A percentile compares a stretch with the other conserved stretches of the same genome.
Conservation (phyloP, 2,329 filamentous ascomycete species). For the Westerdykella aurantiaca region DNA sequence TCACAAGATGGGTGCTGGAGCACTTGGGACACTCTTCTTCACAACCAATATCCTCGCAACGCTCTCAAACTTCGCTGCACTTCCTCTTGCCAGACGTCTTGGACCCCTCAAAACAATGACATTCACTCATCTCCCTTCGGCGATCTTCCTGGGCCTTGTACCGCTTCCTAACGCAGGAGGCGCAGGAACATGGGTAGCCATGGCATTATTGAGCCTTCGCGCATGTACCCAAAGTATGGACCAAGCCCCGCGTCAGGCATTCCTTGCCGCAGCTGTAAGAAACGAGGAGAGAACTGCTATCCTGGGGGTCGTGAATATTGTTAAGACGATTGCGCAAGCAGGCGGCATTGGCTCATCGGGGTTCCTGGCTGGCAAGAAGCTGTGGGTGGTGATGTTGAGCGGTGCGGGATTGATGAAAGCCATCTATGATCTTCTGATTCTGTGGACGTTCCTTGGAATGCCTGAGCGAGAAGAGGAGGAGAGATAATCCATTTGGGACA, state of each 20-base stretch:
- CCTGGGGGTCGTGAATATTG: slow-evolving; percentile 17
- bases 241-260: slow-evolving; percentile 17
- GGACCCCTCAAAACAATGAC: slow-evolving; percentile 41
- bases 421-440: slow-evolving; percentile 14
- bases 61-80: slow-evolving; percentile 47
- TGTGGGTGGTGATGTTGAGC: slow-evolving; percentile 17
- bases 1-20: slow-evolving; percentile 45
- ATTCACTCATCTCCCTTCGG: slow-evolving; percentile 18
- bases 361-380: slow-evolving; percentile 6
- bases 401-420: slow-evolving; percentile 15
- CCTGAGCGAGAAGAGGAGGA: neutral
- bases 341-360: slow-evolving; percentile 10
- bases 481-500: too few relatives aligned
- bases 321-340: slow-evolving; percentile 17
- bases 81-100: slow-evolving; percentile 58
- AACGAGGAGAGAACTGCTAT: slow-evolving; percentile 16
- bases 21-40: slow-evolving; percentile 47
- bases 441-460: slow-evolving; percentile 6
- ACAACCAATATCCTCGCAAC: slow-evolving; percentile 40
- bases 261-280: slow-evolving; percentile 11
- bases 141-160: slow-evolving; percentile 15
- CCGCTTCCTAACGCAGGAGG: slow-evolving; percentile 6
- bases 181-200: slow-evolving; percentile 5
- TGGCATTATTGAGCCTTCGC: slow-evolving; percentile 11
- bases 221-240: slow-evolving; percentile 19